These are phyloP conservation scores for Senecio squalidus DNA, from an alignment of 140 eudicot species.

Conservation along the genomic window DNA sequence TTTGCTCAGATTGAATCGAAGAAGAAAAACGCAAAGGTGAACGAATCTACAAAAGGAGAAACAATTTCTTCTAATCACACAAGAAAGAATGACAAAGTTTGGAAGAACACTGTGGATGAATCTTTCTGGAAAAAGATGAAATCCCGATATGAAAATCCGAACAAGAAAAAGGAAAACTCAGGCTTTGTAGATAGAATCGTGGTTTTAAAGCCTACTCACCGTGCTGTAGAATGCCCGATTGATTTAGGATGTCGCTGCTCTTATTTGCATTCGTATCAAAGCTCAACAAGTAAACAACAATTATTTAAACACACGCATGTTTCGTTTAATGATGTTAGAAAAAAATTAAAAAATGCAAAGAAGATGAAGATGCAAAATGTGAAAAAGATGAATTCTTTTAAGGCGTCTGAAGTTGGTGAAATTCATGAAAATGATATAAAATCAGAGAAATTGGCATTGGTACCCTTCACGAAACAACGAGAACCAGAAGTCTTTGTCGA, in stretches of 20 bases:
- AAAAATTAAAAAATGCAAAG: slow-evolving; percentile 19
- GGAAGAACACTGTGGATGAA: slow-evolving; percentile 14
- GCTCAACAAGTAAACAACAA: slow-evolving; percentile 22
- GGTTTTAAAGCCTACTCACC: slow-evolving; percentile 33
- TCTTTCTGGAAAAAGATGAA: slow-evolving; percentile 36
- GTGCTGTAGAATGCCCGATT: slow-evolving; percentile 9
- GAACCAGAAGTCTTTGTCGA: slow-evolving; percentile 43
- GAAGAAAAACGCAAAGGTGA: slow-evolving; percentile 18
- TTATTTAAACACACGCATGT: slow-evolving; percentile 12
- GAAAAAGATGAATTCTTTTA: slow-evolving; percentile 6
- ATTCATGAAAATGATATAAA: not conserved
- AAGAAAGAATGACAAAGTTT: slow-evolving; percentile 7
- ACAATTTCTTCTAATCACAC: slow-evolving; percentile 12
- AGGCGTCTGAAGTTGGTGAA: not conserved
- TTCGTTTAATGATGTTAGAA: slow-evolving; percentile 19
- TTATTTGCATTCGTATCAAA: slow-evolving; percentile 19
- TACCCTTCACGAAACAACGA: slow-evolving; percentile 22
- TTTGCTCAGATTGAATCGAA: slow-evolving; percentile 17
- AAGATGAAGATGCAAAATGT: slow-evolving; percentile 19
- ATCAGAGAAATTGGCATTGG: slow-evolving; percentile 16
- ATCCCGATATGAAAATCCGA: slow-evolving; percentile 23
- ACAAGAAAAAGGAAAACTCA: slow-evolving; percentile 21
- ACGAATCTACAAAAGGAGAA: slow-evolving; percentile 4
- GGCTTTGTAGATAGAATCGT: slow-evolving; percentile 33
- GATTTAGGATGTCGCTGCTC: slow-evolving; percentile 29